Base-by-base conservation (phyloP, 345 rosid genomes). In the Citropsis articulata region DNA sequence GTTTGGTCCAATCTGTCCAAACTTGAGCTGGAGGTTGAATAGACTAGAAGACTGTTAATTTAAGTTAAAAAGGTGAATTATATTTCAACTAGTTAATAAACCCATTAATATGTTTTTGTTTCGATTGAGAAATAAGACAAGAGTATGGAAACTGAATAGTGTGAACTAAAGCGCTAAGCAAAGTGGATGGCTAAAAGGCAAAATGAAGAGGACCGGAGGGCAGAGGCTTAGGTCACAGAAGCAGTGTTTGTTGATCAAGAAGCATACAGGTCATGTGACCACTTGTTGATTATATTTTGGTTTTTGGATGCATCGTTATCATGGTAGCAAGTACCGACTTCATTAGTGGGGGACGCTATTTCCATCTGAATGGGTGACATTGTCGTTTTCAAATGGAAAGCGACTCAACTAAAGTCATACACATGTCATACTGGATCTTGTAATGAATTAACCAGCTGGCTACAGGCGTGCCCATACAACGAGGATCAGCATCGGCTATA, bases 201-300 rank as follows among this genome's bases (percentile, higher is more conserved):
- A 53, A 18, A 63, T 6, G 38, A 28, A 30, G 30, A 63, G 67
- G 67, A 63, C 36, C 38, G 6, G 22, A 4, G 50, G 18, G 18
- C 21, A 53, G 22, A 19, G 10, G 36, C 67, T 13, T 6, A 64
- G 40, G 24, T 19, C 59, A 42, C 25, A 27, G 73, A 38, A 70
- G 60, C 38, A 48, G 48, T 25, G 73, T 25, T 48, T 70, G 73
- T 70, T 60, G 16, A 38, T 27, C 19, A 57, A 59, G 33, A 72
- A 25, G 36, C 48, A 27, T 60, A 62, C 77, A 75, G 30, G 71
- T 67, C 85, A 82, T 66, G 82, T 71, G 85, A 75, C 77, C 59
- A 78, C 74, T 78, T 57, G 82, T 45, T 65, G 72, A 73, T 61
- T n/a, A 64, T 62, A 38, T 45, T 30, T 30, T 2, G 33, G 68